Evolutionary conservation across 176 grass and related monocot genomes (phyloP).

Genomic region (Guadua angustifolia): DNA sequence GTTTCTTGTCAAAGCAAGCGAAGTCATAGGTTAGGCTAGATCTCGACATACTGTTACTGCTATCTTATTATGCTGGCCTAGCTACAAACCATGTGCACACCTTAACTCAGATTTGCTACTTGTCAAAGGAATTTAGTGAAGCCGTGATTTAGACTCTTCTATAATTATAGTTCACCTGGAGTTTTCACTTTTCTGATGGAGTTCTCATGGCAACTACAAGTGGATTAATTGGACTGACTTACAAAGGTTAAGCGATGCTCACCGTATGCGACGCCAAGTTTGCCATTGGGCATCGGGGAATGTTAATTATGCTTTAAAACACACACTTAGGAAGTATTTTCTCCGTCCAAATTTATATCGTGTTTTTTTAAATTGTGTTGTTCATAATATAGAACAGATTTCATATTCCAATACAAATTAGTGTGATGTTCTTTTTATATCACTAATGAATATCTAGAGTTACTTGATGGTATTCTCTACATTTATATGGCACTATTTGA

Average conservation of each 20-base stretch:
- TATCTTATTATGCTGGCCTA: slow-evolving; percentile 28
- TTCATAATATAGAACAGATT: no score
- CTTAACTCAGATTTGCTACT: slow-evolving; percentile 12
- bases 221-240: not conserved
- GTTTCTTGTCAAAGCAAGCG: slow-evolving; percentile 26
- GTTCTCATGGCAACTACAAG: not conserved
- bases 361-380: no score
- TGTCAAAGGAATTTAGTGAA: slow-evolving; percentile 25
- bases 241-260: not conserved
- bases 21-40: not conserved
- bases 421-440: no score
- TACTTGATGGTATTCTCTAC: no score
- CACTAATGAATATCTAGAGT: no score
- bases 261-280: slow-evolving; percentile 1
- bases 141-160: not conserved
- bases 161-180: not conserved
- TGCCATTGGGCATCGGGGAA: not conserved
- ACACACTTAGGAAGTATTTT: no score
- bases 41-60: not conserved
- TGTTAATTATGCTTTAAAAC: not conserved
- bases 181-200: slow-evolving; percentile 6
- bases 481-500: no score
- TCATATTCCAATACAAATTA: no score
- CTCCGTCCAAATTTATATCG: no score
- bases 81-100: not conserved